These are phyloP conservation scores for Senna tora DNA, from an alignment of 306 rosid species.

Conservation along the genomic window DNA sequence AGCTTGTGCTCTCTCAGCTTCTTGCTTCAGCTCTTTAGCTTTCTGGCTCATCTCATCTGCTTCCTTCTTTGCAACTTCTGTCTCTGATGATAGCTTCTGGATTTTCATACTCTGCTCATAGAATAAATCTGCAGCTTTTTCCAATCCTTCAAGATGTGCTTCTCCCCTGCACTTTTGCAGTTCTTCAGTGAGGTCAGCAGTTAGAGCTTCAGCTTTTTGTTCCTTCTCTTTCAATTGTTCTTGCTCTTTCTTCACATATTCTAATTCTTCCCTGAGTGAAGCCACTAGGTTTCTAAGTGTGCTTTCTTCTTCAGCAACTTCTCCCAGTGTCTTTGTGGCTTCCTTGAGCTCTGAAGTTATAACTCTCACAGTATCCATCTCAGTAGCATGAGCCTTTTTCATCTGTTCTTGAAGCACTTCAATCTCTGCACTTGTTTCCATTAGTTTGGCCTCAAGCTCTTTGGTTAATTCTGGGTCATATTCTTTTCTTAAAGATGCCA, in stretches of 20 bases:
- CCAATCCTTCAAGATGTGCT: slow-evolving; percentile 32
- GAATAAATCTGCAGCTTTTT: not conserved
- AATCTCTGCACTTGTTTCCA: slow-evolving; percentile 59
- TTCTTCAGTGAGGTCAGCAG: slow-evolving; percentile 37
- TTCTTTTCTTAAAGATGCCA: slow-evolving; percentile 52
- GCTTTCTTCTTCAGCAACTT: slow-evolving; percentile 67
- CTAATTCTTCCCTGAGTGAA: slow-evolving; percentile 57
- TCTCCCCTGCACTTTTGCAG: slow-evolving; percentile 34
- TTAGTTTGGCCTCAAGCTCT: slow-evolving; percentile 58
- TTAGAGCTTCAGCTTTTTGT: slow-evolving; percentile 45
- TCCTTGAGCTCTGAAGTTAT: slow-evolving; percentile 64
- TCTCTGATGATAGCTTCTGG: slow-evolving; percentile 50
- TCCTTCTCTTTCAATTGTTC: slow-evolving; percentile 47
- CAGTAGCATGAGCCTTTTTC: slow-evolving; percentile 57
- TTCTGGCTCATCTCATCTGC: slow-evolving; percentile 53
- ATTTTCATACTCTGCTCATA: slow-evolving; percentile 38
- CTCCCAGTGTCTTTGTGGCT: slow-evolving; percentile 59
- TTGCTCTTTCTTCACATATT: slow-evolving; percentile 57
- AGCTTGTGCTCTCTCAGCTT: slow-evolving; percentile 43
- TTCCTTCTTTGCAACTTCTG: slow-evolving; percentile 54
- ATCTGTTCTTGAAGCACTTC: slow-evolving; percentile 60
- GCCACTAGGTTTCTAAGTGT: slow-evolving; percentile 53
- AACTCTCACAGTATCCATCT: slow-evolving; percentile 58
- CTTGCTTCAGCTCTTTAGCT: slow-evolving; percentile 48
- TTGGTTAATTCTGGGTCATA: slow-evolving; percentile 48